phyloP scores from a whole-genome alignment of 192 early-diverging fungal species.

The Coemansia sp. region DNA sequence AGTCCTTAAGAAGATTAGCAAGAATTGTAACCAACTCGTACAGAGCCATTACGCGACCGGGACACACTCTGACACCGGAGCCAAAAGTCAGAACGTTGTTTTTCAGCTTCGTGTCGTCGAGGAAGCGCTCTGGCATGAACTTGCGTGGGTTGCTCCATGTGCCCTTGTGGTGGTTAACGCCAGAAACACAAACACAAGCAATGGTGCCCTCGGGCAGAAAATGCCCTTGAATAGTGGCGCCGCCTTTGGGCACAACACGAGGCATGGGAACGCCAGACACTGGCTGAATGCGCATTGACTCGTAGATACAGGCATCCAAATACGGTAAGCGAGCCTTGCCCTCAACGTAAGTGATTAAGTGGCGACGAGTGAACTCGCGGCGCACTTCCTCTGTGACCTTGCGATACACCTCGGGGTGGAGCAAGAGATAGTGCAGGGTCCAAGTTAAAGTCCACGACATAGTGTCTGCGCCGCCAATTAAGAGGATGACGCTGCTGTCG shows the following conservation, averaged over 20 bases:
- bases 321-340: conserved; percentile 36
- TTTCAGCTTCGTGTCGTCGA: conserved; percentile 8
- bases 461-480: conserved; percentile 48
- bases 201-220: conserved; percentile 32
- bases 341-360: conserved; percentile 34
- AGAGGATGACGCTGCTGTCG: conserved; percentile 23
- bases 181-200: conserved; percentile 19
- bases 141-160: conserved; percentile 11
- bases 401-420: conserved; percentile 21
- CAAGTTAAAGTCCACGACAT: conserved; percentile 33
- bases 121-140: conserved; percentile 47
- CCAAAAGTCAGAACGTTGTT: conserved; percentile 30
- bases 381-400: conserved; percentile 35
- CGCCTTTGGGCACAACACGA: conserved; percentile 29
- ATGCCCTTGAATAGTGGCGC: conserved; percentile 24
- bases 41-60: conserved; percentile 32
- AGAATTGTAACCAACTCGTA: conserved; percentile 28
- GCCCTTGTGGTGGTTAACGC: conserved; percentile 16
- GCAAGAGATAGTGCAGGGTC: conserved; percentile 36
- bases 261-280: conserved; percentile 22
- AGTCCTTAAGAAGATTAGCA: conserved; percentile 29
- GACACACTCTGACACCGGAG: conserved; percentile 37
- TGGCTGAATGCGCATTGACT: conserved; percentile 33
- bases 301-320: conserved; percentile 47
- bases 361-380: conserved; percentile 16